Evolutionary conservation across 1,284 basidiomycete genomes (phyloP), one percentile per base, ranked within the genome.

Genomic region (Kwoniella shivajii): DNA sequence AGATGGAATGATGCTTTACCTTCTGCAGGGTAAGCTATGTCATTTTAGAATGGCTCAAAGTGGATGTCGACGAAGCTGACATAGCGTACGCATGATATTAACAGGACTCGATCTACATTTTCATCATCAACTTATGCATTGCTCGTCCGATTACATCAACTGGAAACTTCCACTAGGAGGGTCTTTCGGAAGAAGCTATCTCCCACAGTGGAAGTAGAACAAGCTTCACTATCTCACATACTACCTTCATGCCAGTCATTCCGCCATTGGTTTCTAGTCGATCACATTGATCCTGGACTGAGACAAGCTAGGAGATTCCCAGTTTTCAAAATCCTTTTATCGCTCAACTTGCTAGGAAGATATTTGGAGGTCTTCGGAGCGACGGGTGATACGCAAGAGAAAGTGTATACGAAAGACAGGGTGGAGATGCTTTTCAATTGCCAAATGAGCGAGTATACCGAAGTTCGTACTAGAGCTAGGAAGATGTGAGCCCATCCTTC

Each of bases 371-470:
- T 73, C 5, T 73, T 71, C 46, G 62, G 64, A 3, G 50, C 57
- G 1, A 39, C 55, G 0, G 39, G 26, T 1, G 50, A 46, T 1
- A 45, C 61, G 1, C 61, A 64, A 24, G 29, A 41, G 29, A 33
- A 10, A 11, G 61, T 75, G 3, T 75, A 62, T 60, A 73, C 73
- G 1, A 48, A 60, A n/a, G 57, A 63, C 6, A 61, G 68, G 7
- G 66, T 76, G 30, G 61, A 67, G 6, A 53, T 61, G 26, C 59
- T 78, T n/a, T 47, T 77, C 9, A 66, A 63, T 0, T 78, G 77
- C 57, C 72, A 77, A 43, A 64, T 65, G 14, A 73, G 71, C 60
- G 72, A 77, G 41, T 78, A 73, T 56, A 63, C 73, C 2, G 77
- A 78, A 47, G 66, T 74, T 5, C 54, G 77, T 6, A 31, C 36